Conservation (phyloP, 2,329 filamentous ascomycete genomes). For the Fusarium armeniacum region DNA sequence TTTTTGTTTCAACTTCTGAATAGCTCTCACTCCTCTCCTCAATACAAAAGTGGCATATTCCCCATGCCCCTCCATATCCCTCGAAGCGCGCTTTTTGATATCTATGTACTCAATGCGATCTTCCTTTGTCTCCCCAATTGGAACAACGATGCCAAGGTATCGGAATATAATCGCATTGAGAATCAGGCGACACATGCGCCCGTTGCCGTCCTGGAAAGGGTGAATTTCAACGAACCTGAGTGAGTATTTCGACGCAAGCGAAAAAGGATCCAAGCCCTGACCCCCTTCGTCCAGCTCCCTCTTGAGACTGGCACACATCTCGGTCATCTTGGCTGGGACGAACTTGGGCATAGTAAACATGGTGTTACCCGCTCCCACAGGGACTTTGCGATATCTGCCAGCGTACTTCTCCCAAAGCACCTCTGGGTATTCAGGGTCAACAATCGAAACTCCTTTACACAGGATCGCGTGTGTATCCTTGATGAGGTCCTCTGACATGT, state of each 20-base stretch:
- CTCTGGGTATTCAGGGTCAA: conserved; percentile 1
- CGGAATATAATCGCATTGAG: conserved; percentile 55
- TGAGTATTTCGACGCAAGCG: conserved; percentile 49
- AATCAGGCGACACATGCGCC: conserved; percentile 55
- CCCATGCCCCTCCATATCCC: conserved; percentile 47
- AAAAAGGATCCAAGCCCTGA: conserved; percentile 49
- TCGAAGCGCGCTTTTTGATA: conserved; percentile 47
- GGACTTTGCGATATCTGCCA: conserved; percentile 44
- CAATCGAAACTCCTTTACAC: conserved; percentile 14
- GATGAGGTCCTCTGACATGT: conserved; percentile 40
- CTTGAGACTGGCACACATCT: conserved; percentile 46
- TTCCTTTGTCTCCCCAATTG: conserved; percentile 43
- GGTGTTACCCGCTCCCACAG: conserved; percentile 46
- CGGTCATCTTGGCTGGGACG: conserved; percentile 48
- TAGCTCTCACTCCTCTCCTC: conserved; percentile 3
- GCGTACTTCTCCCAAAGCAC: conserved; percentile 42
- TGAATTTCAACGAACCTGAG: conserved; percentile 56
- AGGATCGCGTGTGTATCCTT: conserved; percentile 42
- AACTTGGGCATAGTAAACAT: conserved; percentile 49
- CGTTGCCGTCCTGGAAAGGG: conserved; percentile 58
- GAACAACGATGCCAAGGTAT: conserved; percentile 45
- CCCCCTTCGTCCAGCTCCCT: conserved; percentile 27
- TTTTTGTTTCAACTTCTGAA: conserved; percentile 47
- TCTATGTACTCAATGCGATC: conserved; percentile 41
- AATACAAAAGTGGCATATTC: conserved; percentile 50